Evolutionary conservation across 148 eudicot species (phyloP), one percentile per base, ranked within the genome.

Genomic region (Pharnaceum exiguum): DNA sequence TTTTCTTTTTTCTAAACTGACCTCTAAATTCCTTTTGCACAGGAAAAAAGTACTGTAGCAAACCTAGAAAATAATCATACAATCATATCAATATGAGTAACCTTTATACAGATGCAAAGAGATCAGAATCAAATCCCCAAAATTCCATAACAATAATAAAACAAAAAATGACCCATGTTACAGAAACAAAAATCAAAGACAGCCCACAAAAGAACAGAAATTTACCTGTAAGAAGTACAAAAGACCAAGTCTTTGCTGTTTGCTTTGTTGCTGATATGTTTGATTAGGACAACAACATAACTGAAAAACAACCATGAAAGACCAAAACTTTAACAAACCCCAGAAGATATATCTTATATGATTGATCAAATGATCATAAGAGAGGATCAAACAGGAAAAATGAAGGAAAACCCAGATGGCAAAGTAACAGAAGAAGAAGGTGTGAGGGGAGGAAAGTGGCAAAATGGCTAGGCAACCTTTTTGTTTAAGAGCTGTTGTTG

Each of bases 101-200:
- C 29, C 31, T 42, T 15, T n/a, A 57, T 42, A 12, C 28, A 54
- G 25, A 43, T 45, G 5, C 36, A 59, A 46, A 37, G 49, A 62
- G 73, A 69, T 62, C 67, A 47, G 62, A 49, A 57, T 70, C 37
- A 70, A 57, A 70, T 43, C 49, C 39, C 63, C 54, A 21, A 57
- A 49, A 49, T 55, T 55, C 59, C 25, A 57, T 48, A 16, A 19
- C 21, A 48, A 43, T 36, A 23, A 33, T 50, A 27, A 29, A 17
- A 51, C 15, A 32, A 21, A 16, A 21, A 29, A 42, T 31, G 47
- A 30, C 45, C 38, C 26, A 32, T 33, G 50, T 51, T 27, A 28
- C 21, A 42, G 33, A 36, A 44, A 27, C 56, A 13, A 28, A 49
- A 31, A 51, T 24, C 26, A 23, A 40, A 36, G 12, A 35, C n/a